Conservation (phyloP, 116 monocot genomes). For the Phalaenopsis hybrid region DNA sequence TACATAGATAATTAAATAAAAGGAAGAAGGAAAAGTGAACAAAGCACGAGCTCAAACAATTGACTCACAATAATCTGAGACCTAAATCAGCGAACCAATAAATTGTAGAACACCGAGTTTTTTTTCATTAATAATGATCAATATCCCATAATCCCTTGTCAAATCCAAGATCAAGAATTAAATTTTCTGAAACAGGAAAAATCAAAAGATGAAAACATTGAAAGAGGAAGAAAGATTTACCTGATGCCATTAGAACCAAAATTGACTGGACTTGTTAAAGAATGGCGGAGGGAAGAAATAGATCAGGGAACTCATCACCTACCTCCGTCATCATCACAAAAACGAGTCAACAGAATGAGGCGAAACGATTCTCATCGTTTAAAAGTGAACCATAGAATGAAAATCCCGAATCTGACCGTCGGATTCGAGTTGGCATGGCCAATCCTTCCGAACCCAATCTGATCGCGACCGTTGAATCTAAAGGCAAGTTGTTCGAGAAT, state of each 20-base stretch:
- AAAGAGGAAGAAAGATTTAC: background rate
- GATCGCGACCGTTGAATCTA: background rate
- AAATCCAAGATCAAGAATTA: background rate
- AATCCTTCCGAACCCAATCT: background rate
- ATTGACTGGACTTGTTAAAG: background rate
- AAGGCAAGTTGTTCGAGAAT: no score
- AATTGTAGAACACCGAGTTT: background rate
- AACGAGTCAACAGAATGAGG: background rate
- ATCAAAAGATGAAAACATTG: background rate
- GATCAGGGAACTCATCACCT: background rate
- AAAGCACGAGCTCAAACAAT: background rate
- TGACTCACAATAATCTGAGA: background rate
- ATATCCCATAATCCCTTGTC: background rate
- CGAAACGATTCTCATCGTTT: background rate
- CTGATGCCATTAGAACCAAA: background rate
- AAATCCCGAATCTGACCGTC: conserved; percentile 2
- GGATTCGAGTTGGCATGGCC: background rate
- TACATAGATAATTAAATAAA: background rate
- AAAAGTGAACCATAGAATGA: background rate
- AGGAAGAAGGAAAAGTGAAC: background rate
- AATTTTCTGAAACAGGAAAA: background rate
- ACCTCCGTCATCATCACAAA: background rate
- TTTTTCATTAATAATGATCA: background rate
- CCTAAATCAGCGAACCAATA: background rate
- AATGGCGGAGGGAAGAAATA: background rate